Base-by-base conservation (phyloP, 2,329 filamentous ascomycete species). In the Aschersonia sp. region DNA sequence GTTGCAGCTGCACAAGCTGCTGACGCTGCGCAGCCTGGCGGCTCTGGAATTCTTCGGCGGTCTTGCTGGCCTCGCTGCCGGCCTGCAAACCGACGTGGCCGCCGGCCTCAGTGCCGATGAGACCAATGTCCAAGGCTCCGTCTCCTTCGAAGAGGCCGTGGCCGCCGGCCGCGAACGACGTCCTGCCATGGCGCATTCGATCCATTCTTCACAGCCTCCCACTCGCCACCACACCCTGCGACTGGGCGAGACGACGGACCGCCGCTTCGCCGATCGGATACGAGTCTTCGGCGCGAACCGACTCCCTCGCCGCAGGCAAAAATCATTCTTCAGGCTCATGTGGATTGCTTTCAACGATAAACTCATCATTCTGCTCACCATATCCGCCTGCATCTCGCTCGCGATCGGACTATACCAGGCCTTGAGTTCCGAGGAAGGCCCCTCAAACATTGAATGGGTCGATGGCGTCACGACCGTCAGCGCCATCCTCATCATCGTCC, bases 281-380 rank as follows among this genome's bases (percentile, higher is more conserved):
- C 78, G 82, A 38, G 70, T 89, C 5, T 89, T 78, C 59, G 79
- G 77, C 47, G 75, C 78, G 52, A 89, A 89, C 45, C 58, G 57
- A 5, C 58, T 60, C 1, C 65, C 59, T 0, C 78, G 78, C 53
- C 77, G 77, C 56, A 84, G 84, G 57, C 70, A 80, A 30, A 88
- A 87, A 60, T 80, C 71, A 40, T 79, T 89, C 46, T 69, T 83
- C 51, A 71, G 81, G 57, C 66, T 89, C 46, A 55, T 65, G 52
- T 89, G 85, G 85, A 83, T 87, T 56, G 84, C 84, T 1, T 87
- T 86, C 65, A 88, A 89, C 59, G 85, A 89, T 64, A 89, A 89
- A 57, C 79, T 89, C 9, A 68, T 88, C 47, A 84, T 88, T 48
- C 66, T 88, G 4, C 69, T 88, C 50, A 83, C 82, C 1, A 70